Evolutionary conservation across 2,329 filamentous ascomycete species (phyloP).

Genomic region (Tolypocladium album): DNA sequence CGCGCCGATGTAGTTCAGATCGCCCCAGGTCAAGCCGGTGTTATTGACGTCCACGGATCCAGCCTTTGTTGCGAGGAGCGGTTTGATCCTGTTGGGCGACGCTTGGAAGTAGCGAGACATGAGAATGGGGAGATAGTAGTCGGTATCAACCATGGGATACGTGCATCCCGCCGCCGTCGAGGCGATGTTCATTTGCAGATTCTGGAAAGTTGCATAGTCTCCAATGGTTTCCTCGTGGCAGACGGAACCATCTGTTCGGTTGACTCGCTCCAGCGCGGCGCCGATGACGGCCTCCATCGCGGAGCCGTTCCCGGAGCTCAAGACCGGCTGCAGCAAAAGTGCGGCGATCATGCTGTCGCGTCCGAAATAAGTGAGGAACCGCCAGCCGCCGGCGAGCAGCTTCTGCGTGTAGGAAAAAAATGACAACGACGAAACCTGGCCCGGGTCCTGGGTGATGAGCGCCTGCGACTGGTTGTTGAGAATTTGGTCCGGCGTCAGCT

Average conservation of each 20-base stretch:
- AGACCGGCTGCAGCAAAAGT: slow-evolving; percentile 44
- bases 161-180: slow-evolving; percentile 43
- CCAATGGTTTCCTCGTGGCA: slow-evolving; percentile 57
- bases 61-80: slow-evolving; percentile 18
- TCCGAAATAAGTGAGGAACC: slow-evolving; percentile 58
- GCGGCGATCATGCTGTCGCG: slow-evolving; percentile 53
- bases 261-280: slow-evolving; percentile 49
- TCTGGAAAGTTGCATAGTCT: slow-evolving; percentile 53
- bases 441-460: slow-evolving; percentile 32
- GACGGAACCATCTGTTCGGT: slow-evolving; percentile 46
- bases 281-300: slow-evolving; percentile 51
- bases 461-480: slow-evolving; percentile 34
- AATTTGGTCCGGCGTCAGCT: slow-evolving; percentile 37
- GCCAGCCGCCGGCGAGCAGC: slow-evolving; percentile 52
- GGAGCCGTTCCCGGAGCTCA: slow-evolving; percentile 42
- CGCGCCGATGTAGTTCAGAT: slow-evolving; percentile 40
- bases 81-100: not conserved
- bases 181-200: slow-evolving; percentile 38
- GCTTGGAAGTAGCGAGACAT: slow-evolving; percentile 47
- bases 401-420: slow-evolving; percentile 56
- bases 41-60: slow-evolving; percentile 36
- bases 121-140: slow-evolving; percentile 48
- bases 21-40: slow-evolving; percentile 37
- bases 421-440: slow-evolving; percentile 41
- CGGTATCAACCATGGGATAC: slow-evolving; percentile 54